Evolutionary conservation across 768 basidiomycete species (phyloP).

Genomic region (Mrakia frigida): DNA sequence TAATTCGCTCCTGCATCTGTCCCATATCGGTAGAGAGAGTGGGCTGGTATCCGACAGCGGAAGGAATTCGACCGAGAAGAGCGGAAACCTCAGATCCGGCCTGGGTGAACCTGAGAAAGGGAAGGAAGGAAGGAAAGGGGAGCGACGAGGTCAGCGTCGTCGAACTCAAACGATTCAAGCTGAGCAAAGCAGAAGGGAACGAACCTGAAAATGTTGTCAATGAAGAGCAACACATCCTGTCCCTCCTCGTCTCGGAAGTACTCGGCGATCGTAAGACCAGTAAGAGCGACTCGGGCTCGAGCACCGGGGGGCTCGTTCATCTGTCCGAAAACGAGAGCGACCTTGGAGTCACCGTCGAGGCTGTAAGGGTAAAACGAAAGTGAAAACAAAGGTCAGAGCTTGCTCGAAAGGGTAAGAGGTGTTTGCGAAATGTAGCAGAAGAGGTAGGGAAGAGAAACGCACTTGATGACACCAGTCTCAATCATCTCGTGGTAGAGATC

Average conservation of each 20-base stretch:
- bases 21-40: slow-evolving; percentile 99
- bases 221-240: slow-evolving; percentile 99
- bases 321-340: slow-evolving; percentile 99
- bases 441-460: not conserved
- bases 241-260: slow-evolving; percentile 99
- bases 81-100: slow-evolving; percentile 99
- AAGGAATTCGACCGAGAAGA: slow-evolving; percentile 98
- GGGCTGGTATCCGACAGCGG: slow-evolving; percentile 99
- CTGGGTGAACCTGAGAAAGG: slow-evolving; percentile 74
- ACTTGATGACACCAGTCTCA: slow-evolving; percentile 99
- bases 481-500: slow-evolving; percentile 71
- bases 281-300: slow-evolving; percentile 99
- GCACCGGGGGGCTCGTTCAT: slow-evolving; percentile 99
- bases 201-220: slow-evolving; percentile 99
- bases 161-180: not conserved
- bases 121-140: not conserved
- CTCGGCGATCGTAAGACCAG: slow-evolving; percentile 98
- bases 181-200: not conserved
- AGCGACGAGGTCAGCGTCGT: not conserved
- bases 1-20: slow-evolving; percentile 99
- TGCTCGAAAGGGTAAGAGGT: too few species aligned
- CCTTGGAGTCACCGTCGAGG: slow-evolving; percentile 91
- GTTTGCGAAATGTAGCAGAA: too few species aligned
- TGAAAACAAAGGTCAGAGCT: not conserved
- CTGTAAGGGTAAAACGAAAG: not conserved